Evolutionary conservation across 768 basidiomycete genomes (phyloP).

Genomic region (Mycena maculata): DNA sequence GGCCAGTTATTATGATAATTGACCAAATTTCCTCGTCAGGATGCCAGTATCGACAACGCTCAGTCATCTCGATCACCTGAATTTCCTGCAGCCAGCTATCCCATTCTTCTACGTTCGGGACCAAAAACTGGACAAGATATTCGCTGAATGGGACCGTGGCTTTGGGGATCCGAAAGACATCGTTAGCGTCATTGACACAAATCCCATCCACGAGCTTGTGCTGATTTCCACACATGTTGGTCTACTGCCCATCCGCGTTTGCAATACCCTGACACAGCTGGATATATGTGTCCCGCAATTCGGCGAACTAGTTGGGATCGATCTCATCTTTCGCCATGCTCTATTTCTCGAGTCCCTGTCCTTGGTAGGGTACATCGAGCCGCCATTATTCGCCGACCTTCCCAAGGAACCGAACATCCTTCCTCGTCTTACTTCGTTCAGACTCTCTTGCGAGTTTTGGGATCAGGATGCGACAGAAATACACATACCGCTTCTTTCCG

Average conservation of each 20-base stretch:
- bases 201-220: constrained; percentile 39
- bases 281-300: constrained; percentile 47
- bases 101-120: constrained; percentile 47
- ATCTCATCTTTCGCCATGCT: constrained; percentile 50
- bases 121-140: constrained; percentile 31
- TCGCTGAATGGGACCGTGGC: constrained; percentile 26
- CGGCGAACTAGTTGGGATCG: constrained; percentile 45
- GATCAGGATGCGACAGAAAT: constrained; percentile 28
- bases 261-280: constrained; percentile 45
- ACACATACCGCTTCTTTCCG: constrained; percentile 37
- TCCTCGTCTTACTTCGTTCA: constrained; percentile 50
- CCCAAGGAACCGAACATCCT: constrained; percentile 43
- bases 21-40: constrained; percentile 25
- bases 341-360: constrained; percentile 50
- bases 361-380: constrained; percentile 47
- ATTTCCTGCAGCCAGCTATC: constrained; percentile 43
- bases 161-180: constrained; percentile 25
- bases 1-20: neutral
- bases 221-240: constrained; percentile 44
- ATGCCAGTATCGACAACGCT: constrained; percentile 40
- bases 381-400: constrained; percentile 45
- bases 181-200: constrained; percentile 22
- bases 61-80: constrained; percentile 40
- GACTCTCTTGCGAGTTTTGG: constrained; percentile 46
- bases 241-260: constrained; percentile 47